These are phyloP conservation scores for Aspergillus unguis DNA, from an alignment of 2,329 filamentous ascomycete genomes.

Conservation along the genomic window DNA sequence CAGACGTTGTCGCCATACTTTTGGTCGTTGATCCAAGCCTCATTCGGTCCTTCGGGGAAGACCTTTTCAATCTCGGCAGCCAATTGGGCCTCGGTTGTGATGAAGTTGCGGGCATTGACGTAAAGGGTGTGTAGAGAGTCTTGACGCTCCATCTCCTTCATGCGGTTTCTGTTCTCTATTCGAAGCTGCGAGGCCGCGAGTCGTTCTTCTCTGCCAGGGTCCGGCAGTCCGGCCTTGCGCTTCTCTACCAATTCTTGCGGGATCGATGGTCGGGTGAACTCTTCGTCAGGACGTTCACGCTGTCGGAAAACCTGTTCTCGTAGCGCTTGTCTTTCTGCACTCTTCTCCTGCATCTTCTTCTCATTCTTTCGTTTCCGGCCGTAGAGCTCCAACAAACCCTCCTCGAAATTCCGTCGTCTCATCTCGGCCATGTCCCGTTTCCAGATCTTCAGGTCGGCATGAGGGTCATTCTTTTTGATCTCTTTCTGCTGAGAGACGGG, in stretches of 20 bases:
- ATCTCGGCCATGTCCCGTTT: conserved; percentile 69
- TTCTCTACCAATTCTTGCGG: conserved; percentile 50
- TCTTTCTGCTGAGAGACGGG: conserved; percentile 48
- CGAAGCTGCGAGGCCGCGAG: conserved; percentile 43
- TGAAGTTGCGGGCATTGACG: conserved; percentile 82
- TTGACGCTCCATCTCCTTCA: conserved; percentile 59
- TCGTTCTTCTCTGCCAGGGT: conserved; percentile 60
- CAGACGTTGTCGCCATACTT: conserved; percentile 49
- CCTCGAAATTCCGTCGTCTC: conserved; percentile 68
- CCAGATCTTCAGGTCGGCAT: conserved; percentile 58
- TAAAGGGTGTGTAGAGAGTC: conserved; percentile 83
- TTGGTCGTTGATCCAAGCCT: conserved; percentile 42
- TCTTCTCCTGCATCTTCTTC: conserved; percentile 37
- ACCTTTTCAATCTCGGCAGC: conserved; percentile 67
- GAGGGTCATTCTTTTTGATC: conserved; percentile 35
- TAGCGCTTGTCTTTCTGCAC: conserved; percentile 49
- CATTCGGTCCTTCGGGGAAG: conserved; percentile 63
- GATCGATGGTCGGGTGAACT: conserved; percentile 68
- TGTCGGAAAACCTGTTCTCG: conserved; percentile 55
- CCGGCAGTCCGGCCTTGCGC: conserved; percentile 53
- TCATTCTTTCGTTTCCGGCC: conserved; percentile 55
- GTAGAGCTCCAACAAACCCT: conserved; percentile 69
- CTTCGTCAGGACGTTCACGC: conserved; percentile 71
- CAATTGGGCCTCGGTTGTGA: conserved; percentile 75
- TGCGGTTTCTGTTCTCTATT: conserved; percentile 44